Evolutionary conservation across 2,329 filamentous ascomycete genomes (phyloP), one percentile per base, ranked within the genome.

Genomic region (Epichloe scottii): DNA sequence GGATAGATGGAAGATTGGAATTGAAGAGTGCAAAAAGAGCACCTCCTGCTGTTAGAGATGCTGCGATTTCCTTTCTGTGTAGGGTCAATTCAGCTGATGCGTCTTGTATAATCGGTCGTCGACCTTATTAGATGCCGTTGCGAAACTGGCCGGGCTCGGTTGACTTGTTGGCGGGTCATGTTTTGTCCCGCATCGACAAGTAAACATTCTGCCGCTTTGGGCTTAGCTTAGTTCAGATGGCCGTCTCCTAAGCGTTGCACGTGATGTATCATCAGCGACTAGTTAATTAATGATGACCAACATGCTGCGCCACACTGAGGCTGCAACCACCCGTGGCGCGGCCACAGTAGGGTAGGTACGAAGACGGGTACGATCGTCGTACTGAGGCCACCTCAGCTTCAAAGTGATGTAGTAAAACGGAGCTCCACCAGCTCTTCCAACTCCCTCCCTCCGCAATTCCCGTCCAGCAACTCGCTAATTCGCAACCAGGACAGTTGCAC

Each of bases 301-400:
- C 21, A 21, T 4, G 33, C 15, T 26, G 23, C 11, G 46, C n/a
- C 47, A 23, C 44, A 46, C n/a, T 17, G 26, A 15, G 42, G 42
- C 42, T 44, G 42, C 21, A 33, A 30, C 12, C 41, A 48, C 30
- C 33, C 6, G 15, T 15, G 5, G 45, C 14, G 11, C 44, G 30
- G 30, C 30, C 3, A 30, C 10, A 30, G 26, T 30, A 30, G 30
- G 26, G 26, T 30, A 30, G 26, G 30, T 30, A 10, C 30, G 8
- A 30, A 10, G 26, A 30, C 26, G 8, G 26, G 26, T 30, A 30
- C 26, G 26, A 30, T 3, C 8, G 26, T 30, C 7, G 8, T 8
- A 8, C 3, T 49, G 35, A 66, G 63, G 63, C 63, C 63, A 66
- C 63, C 63, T 66, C 60, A 65, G 62, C 63, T 62, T 62, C 60